Percentiles rank a stretch among this genome's conserved stretches.
These are phyloP conservation scores for Cercospora sesami DNA, from an alignment of 2,329 filamentous ascomycete genomes.

Conservation along the genomic window DNA sequence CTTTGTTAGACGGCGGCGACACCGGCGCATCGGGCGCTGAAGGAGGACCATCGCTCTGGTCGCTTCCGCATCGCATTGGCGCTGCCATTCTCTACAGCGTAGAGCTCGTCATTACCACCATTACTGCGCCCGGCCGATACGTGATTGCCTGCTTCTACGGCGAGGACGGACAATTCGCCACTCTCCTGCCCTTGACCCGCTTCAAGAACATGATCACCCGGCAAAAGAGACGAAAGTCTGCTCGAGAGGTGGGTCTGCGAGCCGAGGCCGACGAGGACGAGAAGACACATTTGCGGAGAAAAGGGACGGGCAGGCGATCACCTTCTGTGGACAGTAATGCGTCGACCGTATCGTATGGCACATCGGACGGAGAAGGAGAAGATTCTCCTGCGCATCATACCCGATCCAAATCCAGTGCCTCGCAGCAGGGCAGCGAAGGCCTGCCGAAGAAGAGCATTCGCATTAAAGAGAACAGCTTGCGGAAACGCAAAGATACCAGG, in stretches of 20 bases:
- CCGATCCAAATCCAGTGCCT: constrained; percentile 60
- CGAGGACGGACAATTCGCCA: constrained; percentile 73
- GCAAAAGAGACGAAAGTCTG: constrained; percentile 36
- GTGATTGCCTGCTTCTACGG: constrained; percentile 81
- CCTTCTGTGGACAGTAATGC: constrained; percentile 42
- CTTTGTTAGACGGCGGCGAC: constrained; percentile 55
- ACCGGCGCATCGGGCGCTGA: constrained; percentile 12
- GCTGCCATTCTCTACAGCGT: constrained; percentile 72
- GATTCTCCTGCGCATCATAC: constrained; percentile 56
- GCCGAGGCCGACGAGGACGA: constrained; percentile 38
- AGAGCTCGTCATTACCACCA: constrained; percentile 73
- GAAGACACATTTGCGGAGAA: constrained; percentile 33
- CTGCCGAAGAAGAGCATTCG: constrained; percentile 67
- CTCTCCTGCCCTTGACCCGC: constrained; percentile 70
- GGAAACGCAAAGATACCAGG: constrained; percentile 71
- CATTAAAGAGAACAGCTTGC: constrained; percentile 79
- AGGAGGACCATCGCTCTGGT: constrained; percentile 24
- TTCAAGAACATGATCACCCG: constrained; percentile 54
- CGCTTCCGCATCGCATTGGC: constrained; percentile 59
- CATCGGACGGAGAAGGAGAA: constrained; percentile 62
- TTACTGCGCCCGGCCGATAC: constrained; percentile 79
- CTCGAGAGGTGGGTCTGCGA: constrained; percentile 35
- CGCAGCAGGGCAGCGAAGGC: constrained; percentile 18
- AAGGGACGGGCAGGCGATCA: constrained; percentile 41
- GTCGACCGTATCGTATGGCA: constrained; percentile 61